Evolutionary conservation across 352 stramenopile species (phyloP).

Genomic region (Globisporangium viniferum): DNA sequence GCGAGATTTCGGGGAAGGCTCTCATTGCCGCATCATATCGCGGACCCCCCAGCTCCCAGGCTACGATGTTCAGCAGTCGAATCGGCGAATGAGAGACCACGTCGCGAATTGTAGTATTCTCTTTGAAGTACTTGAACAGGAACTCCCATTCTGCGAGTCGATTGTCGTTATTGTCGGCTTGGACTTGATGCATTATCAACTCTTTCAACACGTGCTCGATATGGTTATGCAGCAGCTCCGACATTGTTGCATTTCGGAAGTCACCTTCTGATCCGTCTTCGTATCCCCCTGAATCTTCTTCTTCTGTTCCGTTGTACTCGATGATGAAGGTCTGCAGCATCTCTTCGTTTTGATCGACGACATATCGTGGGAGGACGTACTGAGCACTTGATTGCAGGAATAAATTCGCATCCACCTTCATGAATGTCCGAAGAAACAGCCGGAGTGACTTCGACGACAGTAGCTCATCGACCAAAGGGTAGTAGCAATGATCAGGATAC

Average conservation of each 20-base stretch:
- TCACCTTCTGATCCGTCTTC: slow-evolving; percentile 23
- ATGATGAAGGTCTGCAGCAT: slow-evolving; percentile 46
- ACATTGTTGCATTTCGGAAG: slow-evolving; percentile 26
- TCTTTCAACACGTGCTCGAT: slow-evolving; percentile 60
- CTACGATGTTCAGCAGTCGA: slow-evolving; percentile 55
- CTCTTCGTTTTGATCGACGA: slow-evolving; percentile 53
- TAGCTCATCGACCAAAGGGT: slow-evolving; percentile 52
- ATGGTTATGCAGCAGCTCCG: slow-evolving; percentile 40
- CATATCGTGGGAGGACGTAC: slow-evolving; percentile 57
- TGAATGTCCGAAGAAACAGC: slow-evolving; percentile 58
- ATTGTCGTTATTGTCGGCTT: slow-evolving; percentile 45
- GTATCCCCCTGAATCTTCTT: slow-evolving; percentile 20
- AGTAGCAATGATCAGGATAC: slow-evolving; percentile 54
- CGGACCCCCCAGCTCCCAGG: slow-evolving; percentile 62
- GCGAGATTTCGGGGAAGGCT: slow-evolving; percentile 53
- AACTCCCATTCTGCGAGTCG: slow-evolving; percentile 67
- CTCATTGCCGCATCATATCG: slow-evolving; percentile 48
- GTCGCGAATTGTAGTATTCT: slow-evolving; percentile 58
- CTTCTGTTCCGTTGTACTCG: slow-evolving; percentile 26
- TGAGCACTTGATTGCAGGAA: slow-evolving; percentile 51
- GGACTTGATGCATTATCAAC: slow-evolving; percentile 61
- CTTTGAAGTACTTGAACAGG: slow-evolving; percentile 59
- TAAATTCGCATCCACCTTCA: slow-evolving; percentile 36
- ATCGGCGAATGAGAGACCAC: slow-evolving; percentile 50
- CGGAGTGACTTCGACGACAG: slow-evolving; percentile 34